These are phyloP conservation scores for Lactarius pseudohatsudake DNA, from an alignment of 768 basidiomycete genomes.

Conservation along the genomic window DNA sequence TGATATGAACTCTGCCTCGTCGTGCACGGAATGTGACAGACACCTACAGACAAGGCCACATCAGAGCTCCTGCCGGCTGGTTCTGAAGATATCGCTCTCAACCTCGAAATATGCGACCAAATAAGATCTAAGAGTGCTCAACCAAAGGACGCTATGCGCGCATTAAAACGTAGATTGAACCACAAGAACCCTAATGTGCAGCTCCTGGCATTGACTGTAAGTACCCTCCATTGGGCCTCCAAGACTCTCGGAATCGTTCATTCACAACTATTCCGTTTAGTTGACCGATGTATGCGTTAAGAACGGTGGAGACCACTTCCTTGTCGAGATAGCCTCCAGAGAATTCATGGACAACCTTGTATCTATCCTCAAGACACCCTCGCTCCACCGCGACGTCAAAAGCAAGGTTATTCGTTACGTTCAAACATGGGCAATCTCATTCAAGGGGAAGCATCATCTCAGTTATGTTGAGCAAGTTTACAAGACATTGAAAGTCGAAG, in stretches of 20 bases:
- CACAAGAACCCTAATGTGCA: slow-evolving; percentile 98
- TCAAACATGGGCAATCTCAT: slow-evolving; percentile 94
- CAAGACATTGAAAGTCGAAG: slow-evolving; percentile 70
- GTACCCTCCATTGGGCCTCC: slow-evolving; percentile 35
- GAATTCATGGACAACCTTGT: slow-evolving; percentile 95
- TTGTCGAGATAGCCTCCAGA: slow-evolving; percentile 78
- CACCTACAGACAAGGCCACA: slow-evolving; percentile 80
- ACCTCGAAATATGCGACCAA: slow-evolving; percentile 95
- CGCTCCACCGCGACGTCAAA: slow-evolving; percentile 80
- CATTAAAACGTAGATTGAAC: slow-evolving; percentile 81
- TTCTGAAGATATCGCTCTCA: slow-evolving; percentile 86
- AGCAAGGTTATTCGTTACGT: slow-evolving; percentile 70
- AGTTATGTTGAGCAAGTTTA: slow-evolving; percentile 80
- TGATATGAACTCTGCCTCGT: neutral
- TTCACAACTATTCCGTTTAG: slow-evolving; percentile 40
- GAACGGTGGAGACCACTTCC: slow-evolving; percentile 94
- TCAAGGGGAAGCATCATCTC: slow-evolving; percentile 75
- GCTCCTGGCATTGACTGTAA: slow-evolving; percentile 77
- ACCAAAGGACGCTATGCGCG: slow-evolving; percentile 85
- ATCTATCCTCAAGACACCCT: slow-evolving; percentile 78
- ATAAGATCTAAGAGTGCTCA: slow-evolving; percentile 88
- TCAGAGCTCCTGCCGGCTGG: slow-evolving; percentile 83
- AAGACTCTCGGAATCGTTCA: slow-evolving; percentile 3
- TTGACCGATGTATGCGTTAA: slow-evolving; percentile 91
- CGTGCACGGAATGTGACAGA: neutral